Base-by-base conservation (phyloP, 1,139 yeast genomes). In the Debaryomyces nepalensis region DNA sequence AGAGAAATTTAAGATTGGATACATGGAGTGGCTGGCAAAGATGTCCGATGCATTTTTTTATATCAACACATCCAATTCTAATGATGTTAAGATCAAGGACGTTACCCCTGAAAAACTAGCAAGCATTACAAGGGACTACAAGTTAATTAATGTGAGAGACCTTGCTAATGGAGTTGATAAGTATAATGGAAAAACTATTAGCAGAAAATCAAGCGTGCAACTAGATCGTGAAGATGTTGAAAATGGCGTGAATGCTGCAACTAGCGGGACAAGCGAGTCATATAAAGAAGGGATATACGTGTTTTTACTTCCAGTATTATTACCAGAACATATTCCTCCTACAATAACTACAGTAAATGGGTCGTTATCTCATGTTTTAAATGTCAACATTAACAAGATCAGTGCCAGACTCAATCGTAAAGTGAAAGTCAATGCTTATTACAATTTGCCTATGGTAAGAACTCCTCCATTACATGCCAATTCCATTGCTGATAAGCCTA, bases 381-480 rank as follows among this genome's bases (percentile, higher is more conserved):
- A 51, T 8, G 61, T 70, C 4, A 57, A 60, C 31, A 58, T 70
- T 20, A 57, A 59, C 33, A 68, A 68, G 41, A 54, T 59, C 11
- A 63, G 71, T 16, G 75, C 70, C 23, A 69, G 68, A 47, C 56
- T 71, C 31, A 68, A 61, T 47, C 54, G 77, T 23, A 66, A 61
- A 40, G 52, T 62, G 20, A 66, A 61, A 37, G 57, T 63, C 5
- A 46, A 51, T 21, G 62, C 68, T 2, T 46, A 47, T 33, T 76
- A 68, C 50, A 64, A 65, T 35, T 55, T 79, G 33, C 83, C 83
- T 3, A 73, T 81, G 55, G 82, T 88, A 4, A 72, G 96, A 47
- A 79, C 87, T 0, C 96, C 97, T 1, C 96, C 96, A 1, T 77
- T 82, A n/a, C 76, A 77, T 51, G 88, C 90, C 1, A 72, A 82